Percentiles rank a stretch among this genome's conserved stretches.
Evolutionary conservation across 2,329 filamentous ascomycete genomes (phyloP).

Genomic region (Boeremia lycopersici): DNA sequence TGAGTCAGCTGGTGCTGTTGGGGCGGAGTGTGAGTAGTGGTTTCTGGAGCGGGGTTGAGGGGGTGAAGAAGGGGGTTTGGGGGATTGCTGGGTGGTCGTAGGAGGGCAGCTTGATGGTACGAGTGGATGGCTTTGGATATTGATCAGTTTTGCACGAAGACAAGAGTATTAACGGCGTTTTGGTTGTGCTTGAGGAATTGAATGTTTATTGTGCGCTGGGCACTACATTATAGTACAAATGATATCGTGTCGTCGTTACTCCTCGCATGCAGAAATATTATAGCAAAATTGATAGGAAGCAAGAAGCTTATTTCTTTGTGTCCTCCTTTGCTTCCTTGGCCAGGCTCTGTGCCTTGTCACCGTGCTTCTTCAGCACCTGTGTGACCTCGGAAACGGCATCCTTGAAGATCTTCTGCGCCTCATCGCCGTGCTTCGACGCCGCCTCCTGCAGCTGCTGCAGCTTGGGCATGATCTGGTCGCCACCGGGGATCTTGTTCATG

Average conservation of each 20-base stretch:
- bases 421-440: constrained; percentile 69
- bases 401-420: constrained; percentile 72
- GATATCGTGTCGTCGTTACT: constrained; percentile 7
- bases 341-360: constrained; percentile 39
- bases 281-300: background rate
- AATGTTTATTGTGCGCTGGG: background rate
- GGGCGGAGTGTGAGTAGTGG: background rate
- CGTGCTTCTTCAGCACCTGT: constrained; percentile 43
- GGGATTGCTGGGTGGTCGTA: constrained; percentile 9
- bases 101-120: background rate
- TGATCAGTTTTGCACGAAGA: no score
- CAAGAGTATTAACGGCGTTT: background rate
- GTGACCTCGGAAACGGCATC: constrained; percentile 56
- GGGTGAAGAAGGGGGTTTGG: constrained; percentile 13
- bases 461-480: constrained; percentile 68
- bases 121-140: background rate
- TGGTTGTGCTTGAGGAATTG: background rate
- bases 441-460: constrained; percentile 68
- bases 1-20: constrained; percentile 9
- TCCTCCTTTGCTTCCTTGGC: constrained; percentile 46
- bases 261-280: background rate
- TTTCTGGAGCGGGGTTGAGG: constrained; percentile 13
- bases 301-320: constrained; percentile 36
- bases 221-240: constrained; percentile 12
- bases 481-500: constrained; percentile 68